A percentile compares a stretch with the other conserved stretches of the same genome.
Conservation (phyloP, 139 green algal genomes). For the Closterium sp. region DNA sequence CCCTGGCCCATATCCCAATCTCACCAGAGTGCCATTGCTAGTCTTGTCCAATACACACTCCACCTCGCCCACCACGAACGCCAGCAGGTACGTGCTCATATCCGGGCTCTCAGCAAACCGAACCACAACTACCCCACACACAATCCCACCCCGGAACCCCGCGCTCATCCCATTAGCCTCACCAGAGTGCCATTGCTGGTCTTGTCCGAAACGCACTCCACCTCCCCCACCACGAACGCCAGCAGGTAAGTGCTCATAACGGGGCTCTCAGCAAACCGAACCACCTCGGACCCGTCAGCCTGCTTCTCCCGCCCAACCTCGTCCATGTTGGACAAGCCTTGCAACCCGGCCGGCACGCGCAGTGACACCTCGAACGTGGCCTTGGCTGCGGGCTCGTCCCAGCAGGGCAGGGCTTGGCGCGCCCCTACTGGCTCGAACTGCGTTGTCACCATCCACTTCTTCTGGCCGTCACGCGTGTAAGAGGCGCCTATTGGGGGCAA, state of each 20-base stretch:
- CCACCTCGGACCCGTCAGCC: slow-evolving; percentile 11
- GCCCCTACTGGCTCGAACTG: slow-evolving; percentile 53
- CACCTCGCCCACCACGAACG: slow-evolving; percentile 71
- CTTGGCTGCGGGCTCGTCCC: slow-evolving; percentile 88
- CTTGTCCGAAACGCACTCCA: slow-evolving; percentile 51
- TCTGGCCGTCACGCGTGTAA: neutral
- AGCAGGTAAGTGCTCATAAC: slow-evolving; percentile 86
- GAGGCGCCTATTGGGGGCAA: neutral
- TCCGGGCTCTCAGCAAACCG: slow-evolving; percentile 63
- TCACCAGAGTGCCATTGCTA: neutral
- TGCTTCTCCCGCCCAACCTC: slow-evolving; percentile 8
- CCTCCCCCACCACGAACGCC: slow-evolving; percentile 69
- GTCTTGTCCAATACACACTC: slow-evolving; percentile 22
- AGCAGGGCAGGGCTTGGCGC: slow-evolving; percentile 80
- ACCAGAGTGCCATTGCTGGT: slow-evolving; percentile 12
- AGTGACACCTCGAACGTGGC: slow-evolving; percentile 53
- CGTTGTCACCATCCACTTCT: slow-evolving; percentile 44
- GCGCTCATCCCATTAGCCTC: neutral
- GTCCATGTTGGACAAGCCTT: slow-evolving; percentile 78
- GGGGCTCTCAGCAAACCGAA: slow-evolving; percentile 56
- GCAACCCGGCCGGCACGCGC: slow-evolving; percentile 51
- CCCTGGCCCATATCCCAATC: no score
- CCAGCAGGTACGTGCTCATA: slow-evolving; percentile 87
- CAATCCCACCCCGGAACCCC: neutral
- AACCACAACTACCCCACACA: neutral